Evolutionary conservation across 306 rosid species (phyloP), one percentile per base, ranked within the genome.

Genomic region (Prunus davidiana): DNA sequence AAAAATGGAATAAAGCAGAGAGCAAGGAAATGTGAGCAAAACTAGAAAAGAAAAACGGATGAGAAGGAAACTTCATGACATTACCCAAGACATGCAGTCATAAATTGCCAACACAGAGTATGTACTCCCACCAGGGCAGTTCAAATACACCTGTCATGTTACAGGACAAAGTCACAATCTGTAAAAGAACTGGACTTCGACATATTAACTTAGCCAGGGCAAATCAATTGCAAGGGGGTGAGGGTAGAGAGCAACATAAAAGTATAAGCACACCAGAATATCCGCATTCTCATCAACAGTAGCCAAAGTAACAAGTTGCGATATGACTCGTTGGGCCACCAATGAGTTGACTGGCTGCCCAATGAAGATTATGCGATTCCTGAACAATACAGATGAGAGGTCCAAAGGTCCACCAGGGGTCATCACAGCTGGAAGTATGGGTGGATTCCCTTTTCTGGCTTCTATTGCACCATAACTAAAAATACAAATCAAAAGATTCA

Each of bases 31-130:
- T 25, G 32, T 63, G 20, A 70, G 45, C 22, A 82, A 15, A 24
- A 10, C 34, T 28, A 49, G 20, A 3, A 13, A 55, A 16, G 12
- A 56, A 77, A 34, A 43, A 56, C 0, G 3, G 56, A 60, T 47
- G 51, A 34, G 2, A 32, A 27, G 41, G 16, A 61, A 41, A 55
- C 22, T 57, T 28, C 49, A 64, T n/a, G 64, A 64, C 69, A 88
- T 85, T 95, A 95, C 97, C 99, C 99, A 95, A 79, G 99, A 92
- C 99, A 95, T 95, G 89, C 99, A 95, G 81, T 92, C 99, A 84
- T 95, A 95, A 76, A 95, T 87, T 83, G 97, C 99, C 84, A 95
- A 76, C 55, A 95, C 92, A 1, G 97, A 92, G 70, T 92, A 95
- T 8, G 96, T 89, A 87, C 92, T 95, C 79, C 97, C 97, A 71